A percentile compares a stretch with the other conserved stretches of the same genome.
phyloP scores from a whole-genome alignment of 108 stramenopile species.

The Ochromonas danica region DNA sequence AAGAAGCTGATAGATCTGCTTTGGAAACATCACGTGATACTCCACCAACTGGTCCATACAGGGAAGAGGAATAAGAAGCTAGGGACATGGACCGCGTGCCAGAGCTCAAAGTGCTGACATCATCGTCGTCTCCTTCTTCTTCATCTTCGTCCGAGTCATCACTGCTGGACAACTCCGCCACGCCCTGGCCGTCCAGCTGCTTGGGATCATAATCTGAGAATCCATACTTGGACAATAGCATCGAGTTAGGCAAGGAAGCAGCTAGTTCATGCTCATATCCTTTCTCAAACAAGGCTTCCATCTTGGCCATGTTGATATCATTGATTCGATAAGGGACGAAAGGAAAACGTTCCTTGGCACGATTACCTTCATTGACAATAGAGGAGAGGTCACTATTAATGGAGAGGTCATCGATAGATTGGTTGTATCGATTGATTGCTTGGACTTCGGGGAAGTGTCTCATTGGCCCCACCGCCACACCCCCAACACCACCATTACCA shows the following conservation, averaged over 20 bases:
- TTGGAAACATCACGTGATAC: too few relatives aligned
- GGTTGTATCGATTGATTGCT: not conserved
- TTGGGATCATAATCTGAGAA: too few relatives aligned
- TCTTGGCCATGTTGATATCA: not conserved
- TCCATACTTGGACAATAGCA: slow-evolving; percentile 7
- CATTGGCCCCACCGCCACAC: not conserved
- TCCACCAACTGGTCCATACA: too few relatives aligned
- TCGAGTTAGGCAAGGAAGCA: not conserved
- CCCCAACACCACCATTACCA: not conserved
- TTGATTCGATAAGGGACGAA: slow-evolving; percentile 1
- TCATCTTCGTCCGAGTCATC: not conserved
- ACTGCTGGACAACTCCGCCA: too few relatives aligned
- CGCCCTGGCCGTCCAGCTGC: too few relatives aligned
- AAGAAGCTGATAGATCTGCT: too few relatives aligned
- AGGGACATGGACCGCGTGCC: not conserved
- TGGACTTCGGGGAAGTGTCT: not conserved
- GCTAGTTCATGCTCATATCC: not conserved
- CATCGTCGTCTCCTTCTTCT: not conserved
- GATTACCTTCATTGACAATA: not conserved
- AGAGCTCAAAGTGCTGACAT: not conserved
- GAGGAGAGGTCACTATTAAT: not conserved
- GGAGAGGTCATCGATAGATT: not conserved
- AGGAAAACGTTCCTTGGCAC: not conserved
- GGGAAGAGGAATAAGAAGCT: not conserved
- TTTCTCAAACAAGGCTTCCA: not conserved